These are phyloP conservation scores for Annulohypoxylon bovei DNA, from an alignment of 495 filamentous ascomycete species.

Conservation along the genomic window DNA sequence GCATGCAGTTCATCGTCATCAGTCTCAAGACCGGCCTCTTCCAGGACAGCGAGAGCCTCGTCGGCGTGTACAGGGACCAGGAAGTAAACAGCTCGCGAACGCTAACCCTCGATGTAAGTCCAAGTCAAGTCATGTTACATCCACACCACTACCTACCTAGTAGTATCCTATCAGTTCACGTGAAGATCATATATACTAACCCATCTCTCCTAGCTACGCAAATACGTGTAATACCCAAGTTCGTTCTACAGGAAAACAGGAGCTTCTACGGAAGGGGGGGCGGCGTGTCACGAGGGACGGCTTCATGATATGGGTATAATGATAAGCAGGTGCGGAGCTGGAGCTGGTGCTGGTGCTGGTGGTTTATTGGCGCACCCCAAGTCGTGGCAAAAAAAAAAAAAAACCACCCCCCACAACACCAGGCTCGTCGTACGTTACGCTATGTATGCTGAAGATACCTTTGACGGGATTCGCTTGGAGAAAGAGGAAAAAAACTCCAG, in stretches of 20 bases:
- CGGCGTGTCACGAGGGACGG: slow-evolving; percentile 30
- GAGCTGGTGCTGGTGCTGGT: too few relatives aligned
- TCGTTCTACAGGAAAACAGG: slow-evolving; percentile 9
- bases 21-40: slow-evolving; percentile 93
- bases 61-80: slow-evolving; percentile 96
- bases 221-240: slow-evolving; percentile 40
- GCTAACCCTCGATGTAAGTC: slow-evolving; percentile 92
- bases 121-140: slow-evolving; percentile 75
- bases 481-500: slow-evolving; percentile 6
- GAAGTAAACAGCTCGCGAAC: slow-evolving; percentile 86
- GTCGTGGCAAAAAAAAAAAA: not conserved
- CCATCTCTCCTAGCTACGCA: slow-evolving; percentile 36
- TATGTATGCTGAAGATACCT: slow-evolving; percentile 26
- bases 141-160: not conserved
- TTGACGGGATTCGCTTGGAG: slow-evolving; percentile 30
- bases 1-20: slow-evolving; percentile 99
- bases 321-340: too few relatives aligned
- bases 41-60: slow-evolving; percentile 90
- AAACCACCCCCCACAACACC: too few relatives aligned
- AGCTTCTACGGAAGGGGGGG: slow-evolving; percentile 8
- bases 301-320: slow-evolving; percentile 31
- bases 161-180: not conserved
- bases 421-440: not conserved
- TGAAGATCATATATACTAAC: slow-evolving; percentile 16
- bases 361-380: not conserved